Percentiles rank a stretch among this genome's conserved stretches.
Evolutionary conservation across 176 grass and related monocot genomes (phyloP).

Genomic region (Dactylis glomerata): DNA sequence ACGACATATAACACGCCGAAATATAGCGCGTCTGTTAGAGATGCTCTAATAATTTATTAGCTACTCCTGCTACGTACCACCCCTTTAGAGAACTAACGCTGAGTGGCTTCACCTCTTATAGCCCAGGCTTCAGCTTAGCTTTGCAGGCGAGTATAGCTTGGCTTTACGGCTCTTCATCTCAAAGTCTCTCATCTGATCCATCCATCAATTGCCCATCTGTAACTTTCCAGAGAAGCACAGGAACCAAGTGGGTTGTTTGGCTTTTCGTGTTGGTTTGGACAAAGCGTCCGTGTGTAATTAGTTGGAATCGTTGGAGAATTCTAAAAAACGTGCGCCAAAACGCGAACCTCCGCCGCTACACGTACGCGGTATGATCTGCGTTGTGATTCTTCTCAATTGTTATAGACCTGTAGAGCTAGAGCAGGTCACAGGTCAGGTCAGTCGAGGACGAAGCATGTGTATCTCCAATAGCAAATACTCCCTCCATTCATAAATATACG

Average conservation of each 20-base stretch:
- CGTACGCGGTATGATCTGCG: neutral
- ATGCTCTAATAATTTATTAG: too few species aligned
- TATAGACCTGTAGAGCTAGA: neutral
- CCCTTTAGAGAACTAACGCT: too few species aligned
- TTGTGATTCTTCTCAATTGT: neutral
- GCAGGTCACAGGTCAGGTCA: neutral
- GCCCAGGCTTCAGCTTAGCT: neutral
- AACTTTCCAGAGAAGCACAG: neutral
- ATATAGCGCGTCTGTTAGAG: too few species aligned
- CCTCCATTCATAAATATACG: too few species aligned
- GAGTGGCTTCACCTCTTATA: too few species aligned
- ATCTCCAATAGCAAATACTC: too few species aligned
- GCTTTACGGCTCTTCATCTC: constrained; percentile 38
- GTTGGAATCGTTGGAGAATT: neutral
- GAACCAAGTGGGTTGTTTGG: neutral
- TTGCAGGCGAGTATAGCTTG: neutral
- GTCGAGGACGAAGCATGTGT: neutral
- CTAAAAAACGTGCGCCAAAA: neutral
- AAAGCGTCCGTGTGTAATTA: neutral
- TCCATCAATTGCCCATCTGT: neutral
- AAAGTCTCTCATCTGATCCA: neutral
- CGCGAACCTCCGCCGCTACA: too few species aligned
- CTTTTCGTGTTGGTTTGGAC: constrained; percentile 17
- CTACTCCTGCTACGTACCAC: too few species aligned
- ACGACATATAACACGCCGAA: too few species aligned